These are phyloP conservation scores for Dendryphion nanum DNA, from an alignment of 2,329 filamentous ascomycete species.

Conservation along the genomic window DNA sequence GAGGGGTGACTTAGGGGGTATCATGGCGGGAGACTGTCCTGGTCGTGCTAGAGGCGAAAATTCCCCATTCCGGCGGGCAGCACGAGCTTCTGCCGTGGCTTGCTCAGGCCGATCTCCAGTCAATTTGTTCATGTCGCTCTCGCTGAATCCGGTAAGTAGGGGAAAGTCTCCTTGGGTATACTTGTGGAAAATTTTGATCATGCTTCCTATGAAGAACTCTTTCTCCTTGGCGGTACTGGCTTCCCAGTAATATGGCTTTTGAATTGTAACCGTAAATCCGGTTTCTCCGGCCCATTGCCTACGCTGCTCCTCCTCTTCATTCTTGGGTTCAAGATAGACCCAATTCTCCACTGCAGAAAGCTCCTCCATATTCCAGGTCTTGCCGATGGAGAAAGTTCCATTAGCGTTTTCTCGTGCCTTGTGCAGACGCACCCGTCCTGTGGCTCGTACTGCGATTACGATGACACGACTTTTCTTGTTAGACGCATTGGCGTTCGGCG, in stretches of 20 bases:
- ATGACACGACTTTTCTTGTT: slow-evolving; percentile 88
- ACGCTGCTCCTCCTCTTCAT: slow-evolving; percentile 58
- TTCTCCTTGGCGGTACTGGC: slow-evolving; percentile 93
- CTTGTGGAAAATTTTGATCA: slow-evolving; percentile 95
- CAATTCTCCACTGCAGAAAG: slow-evolving; percentile 81
- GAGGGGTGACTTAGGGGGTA: slow-evolving; percentile 10
- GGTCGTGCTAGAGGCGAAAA: slow-evolving; percentile 2
- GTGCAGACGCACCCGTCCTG: slow-evolving; percentile 89
- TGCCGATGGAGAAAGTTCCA: slow-evolving; percentile 93
- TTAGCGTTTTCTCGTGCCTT: slow-evolving; percentile 96
- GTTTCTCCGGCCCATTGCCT: slow-evolving; percentile 76
- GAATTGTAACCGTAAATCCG: slow-evolving; percentile 84
- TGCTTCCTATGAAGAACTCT: slow-evolving; percentile 95
- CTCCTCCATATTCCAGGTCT: slow-evolving; percentile 97
- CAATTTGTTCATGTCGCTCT: slow-evolving; percentile 73
- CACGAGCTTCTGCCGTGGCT: slow-evolving; percentile 28
- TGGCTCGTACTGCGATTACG: slow-evolving; percentile 89
- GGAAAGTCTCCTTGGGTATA: slow-evolving; percentile 87
- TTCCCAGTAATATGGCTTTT: slow-evolving; percentile 97
- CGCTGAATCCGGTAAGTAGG: slow-evolving; percentile 78
- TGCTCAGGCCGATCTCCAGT: slow-evolving; percentile 51
- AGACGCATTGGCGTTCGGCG: slow-evolving; percentile 69
- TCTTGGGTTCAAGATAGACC: slow-evolving; percentile 59
- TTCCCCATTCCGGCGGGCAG: slow-evolving; percentile 7
- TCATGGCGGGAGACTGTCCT: slow-evolving; percentile 2